A percentile compares a stretch with the other conserved stretches of the same genome.
Conservation (phyloP, 441 rosid species). For the Daphne laureola region DNA sequence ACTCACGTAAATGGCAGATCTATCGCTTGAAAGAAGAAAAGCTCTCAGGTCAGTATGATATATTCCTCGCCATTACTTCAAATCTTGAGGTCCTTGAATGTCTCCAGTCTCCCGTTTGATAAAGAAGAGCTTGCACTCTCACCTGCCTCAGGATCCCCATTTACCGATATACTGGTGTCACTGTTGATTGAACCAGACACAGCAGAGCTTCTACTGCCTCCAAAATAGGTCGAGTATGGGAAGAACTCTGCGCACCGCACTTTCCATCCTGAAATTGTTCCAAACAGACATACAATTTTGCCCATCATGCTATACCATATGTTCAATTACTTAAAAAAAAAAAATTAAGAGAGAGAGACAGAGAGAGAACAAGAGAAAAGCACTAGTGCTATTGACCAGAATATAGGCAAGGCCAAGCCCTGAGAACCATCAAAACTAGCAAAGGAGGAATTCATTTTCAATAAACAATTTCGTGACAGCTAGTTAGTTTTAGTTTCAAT, state of each 20-base stretch:
- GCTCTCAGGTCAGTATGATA: constrained; percentile 12
- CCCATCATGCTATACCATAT: no score
- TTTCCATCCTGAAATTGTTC: constrained; percentile 77
- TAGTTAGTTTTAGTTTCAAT: no score
- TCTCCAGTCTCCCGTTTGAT: constrained; percentile 71
- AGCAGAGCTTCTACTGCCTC: constrained; percentile 60
- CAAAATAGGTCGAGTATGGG: constrained; percentile 73
- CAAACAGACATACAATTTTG: no score
- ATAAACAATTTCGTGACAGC: background rate
- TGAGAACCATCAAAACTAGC: no score
- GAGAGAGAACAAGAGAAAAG: no score
- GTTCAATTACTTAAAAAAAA: no score
- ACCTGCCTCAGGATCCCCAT: constrained; percentile 44
- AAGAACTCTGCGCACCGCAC: constrained; percentile 58
- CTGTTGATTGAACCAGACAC: constrained; percentile 41
- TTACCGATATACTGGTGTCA: constrained; percentile 34
- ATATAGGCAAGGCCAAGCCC: no score
- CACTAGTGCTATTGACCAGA: no score
- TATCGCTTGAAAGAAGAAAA: constrained; percentile 10
- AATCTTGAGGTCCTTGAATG: constrained; percentile 64
- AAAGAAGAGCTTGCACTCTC: constrained; percentile 28
- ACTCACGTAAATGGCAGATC: constrained; percentile 3
- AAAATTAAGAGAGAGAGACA: no score
- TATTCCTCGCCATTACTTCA: constrained; percentile 26
- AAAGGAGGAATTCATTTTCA: background rate